phyloP scores from a whole-genome alignment of 2,329 filamentous ascomycete species.

The Botrytis squamosa region DNA sequence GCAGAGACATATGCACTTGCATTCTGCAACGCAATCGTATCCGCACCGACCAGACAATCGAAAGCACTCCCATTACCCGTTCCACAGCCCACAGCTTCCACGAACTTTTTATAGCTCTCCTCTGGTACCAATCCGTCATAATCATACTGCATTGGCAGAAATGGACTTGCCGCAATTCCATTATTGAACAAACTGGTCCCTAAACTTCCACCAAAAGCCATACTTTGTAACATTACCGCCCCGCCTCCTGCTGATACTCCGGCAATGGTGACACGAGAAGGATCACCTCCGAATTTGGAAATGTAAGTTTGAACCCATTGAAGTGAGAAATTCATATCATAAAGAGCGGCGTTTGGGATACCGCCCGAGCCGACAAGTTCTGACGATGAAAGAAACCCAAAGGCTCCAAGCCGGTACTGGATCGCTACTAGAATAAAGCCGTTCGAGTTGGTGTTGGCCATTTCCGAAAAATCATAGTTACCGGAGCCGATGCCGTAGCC shows the following conservation, averaged over 20 bases:
- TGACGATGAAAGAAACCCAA: constrained; percentile 66
- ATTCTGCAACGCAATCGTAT: constrained; percentile 38
- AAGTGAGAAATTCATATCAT: constrained; percentile 59
- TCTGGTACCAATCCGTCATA: constrained; percentile 47
- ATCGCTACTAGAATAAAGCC: constrained; percentile 57
- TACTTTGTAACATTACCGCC: constrained; percentile 48
- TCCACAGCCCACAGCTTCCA: constrained; percentile 42
- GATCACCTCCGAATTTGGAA: constrained; percentile 53
- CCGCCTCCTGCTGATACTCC: constrained; percentile 57
- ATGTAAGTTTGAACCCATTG: constrained; percentile 58
- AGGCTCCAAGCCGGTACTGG: constrained; percentile 62
- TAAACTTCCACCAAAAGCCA: constrained; percentile 24
- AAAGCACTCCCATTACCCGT: constrained; percentile 38
- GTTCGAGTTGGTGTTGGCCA: constrained; percentile 50
- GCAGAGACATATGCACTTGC: constrained; percentile 31
- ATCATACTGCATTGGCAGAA: constrained; percentile 52
- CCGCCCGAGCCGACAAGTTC: constrained; percentile 54
- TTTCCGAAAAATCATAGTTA: constrained; percentile 40
- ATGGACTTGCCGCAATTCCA: constrained; percentile 46
- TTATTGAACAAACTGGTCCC: constrained; percentile 19
- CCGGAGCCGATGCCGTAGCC: constrained; percentile 34
- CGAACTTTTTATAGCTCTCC: constrained; percentile 47
- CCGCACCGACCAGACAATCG: constrained; percentile 36
- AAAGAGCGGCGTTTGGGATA: constrained; percentile 60
- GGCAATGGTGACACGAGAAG: constrained; percentile 51